phyloP scores from a whole-genome alignment of 371 early-diverging fungal genomes.

The Apophysomyces ossiformis region DNA sequence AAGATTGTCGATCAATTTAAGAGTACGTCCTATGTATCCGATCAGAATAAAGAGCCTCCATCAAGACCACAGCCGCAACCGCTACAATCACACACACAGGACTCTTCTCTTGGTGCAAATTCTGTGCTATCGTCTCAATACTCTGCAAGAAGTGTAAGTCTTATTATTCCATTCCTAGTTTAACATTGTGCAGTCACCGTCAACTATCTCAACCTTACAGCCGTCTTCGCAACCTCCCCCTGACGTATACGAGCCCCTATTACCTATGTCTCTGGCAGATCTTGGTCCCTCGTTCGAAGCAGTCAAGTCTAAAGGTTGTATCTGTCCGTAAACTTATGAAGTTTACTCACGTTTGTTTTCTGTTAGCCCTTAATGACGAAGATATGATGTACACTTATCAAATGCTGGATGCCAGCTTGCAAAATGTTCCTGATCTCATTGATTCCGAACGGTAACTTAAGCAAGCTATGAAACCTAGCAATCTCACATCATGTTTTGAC shows the following conservation, averaged over 20 bases:
- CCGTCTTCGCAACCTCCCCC: conserved; percentile 6
- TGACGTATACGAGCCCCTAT: conserved; percentile 53
- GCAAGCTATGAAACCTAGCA: background rate
- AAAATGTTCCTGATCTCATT: conserved; percentile 73
- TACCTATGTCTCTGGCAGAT: conserved; percentile 80
- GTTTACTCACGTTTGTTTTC: background rate
- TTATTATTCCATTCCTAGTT: background rate
- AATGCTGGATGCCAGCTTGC: conserved; percentile 81
- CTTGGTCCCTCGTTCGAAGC: conserved; percentile 79
- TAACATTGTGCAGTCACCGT: background rate
- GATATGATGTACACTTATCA: conserved; percentile 56
- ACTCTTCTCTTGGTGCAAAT: conserved; percentile 23
- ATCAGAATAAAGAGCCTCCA: conserved; percentile 12
- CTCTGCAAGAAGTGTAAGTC: conserved; percentile 25
- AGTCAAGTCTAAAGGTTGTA: conserved; percentile 67
- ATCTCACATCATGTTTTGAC: background rate
- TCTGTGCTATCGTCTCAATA: conserved; percentile 28
- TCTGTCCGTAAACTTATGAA: background rate
- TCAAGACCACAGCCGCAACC: conserved; percentile 22
- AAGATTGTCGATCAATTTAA: conserved; percentile 33
- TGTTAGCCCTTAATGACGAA: conserved; percentile 30
- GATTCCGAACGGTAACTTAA: conserved; percentile 73
- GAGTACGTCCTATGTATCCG: conserved; percentile 6
- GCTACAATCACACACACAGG: conserved; percentile 26
- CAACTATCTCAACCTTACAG: conserved; percentile 6